phyloP scores from a whole-genome alignment of 805 yeast genomes.

The Wickerhamiella spandovensis region DNA sequence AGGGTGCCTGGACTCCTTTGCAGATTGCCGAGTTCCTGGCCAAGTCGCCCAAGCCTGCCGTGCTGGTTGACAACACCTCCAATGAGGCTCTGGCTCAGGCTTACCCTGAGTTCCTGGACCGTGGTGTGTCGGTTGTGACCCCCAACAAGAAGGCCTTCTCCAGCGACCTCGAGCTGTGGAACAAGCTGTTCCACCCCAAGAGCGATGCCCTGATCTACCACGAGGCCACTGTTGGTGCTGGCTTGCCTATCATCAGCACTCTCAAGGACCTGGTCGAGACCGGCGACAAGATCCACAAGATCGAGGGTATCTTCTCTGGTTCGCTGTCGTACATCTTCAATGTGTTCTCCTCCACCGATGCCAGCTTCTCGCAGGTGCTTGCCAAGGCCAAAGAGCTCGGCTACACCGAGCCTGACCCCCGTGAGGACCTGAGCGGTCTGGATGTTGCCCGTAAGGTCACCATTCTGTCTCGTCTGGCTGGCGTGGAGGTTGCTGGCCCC shows the following conservation, averaged over 20 bases:
- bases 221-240: conserved; percentile 98
- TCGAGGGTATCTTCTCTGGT: conserved; percentile 96
- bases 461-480: conserved; percentile 85
- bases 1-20: conserved; percentile 39
- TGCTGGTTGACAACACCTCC: conserved; percentile 90
- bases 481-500: conserved; percentile 73
- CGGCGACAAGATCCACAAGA: conserved; percentile 81
- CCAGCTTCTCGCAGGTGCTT: conserved; percentile 83
- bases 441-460: conserved; percentile 98
- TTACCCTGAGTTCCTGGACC: conserved; percentile 59
- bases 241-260: conserved; percentile 84
- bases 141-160: conserved; percentile 98
- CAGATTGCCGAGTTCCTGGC: conserved; percentile 51
- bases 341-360: conserved; percentile 64
- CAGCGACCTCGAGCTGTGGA: conserved; percentile 60
- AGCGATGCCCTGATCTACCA: conserved; percentile 78
- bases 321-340: conserved; percentile 91
- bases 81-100: conserved; percentile 60
- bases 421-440: conserved; percentile 95
- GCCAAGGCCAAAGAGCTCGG: conserved; percentile 80
- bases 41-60: conserved; percentile 58
- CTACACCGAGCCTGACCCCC: conserved; percentile 98
- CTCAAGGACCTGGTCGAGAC: conserved; percentile 79
- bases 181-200: conserved; percentile 45
- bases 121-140: conserved; percentile 87